Conservation (phyloP, 345 rosid species). For the Conringia planisiliqua region DNA sequence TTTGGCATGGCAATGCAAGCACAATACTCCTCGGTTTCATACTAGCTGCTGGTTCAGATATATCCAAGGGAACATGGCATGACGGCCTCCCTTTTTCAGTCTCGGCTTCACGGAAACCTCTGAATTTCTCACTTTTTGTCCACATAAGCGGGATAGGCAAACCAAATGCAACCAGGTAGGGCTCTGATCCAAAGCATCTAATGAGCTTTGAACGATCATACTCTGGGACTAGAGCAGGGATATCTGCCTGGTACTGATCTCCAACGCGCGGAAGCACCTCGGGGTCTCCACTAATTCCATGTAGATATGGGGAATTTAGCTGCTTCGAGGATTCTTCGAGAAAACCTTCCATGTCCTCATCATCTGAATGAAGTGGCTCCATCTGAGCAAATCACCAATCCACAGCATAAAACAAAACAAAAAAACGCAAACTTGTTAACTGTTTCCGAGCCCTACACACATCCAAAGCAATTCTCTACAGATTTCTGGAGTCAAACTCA, state of each 20-base stretch:
- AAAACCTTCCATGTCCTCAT: slow-evolving; percentile 37
- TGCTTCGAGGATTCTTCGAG: slow-evolving; percentile 35
- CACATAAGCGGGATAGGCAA: slow-evolving; percentile 56
- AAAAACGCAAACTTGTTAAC: neutral
- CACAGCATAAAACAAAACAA: neutral
- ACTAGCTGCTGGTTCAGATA: slow-evolving; percentile 1
- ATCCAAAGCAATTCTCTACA: neutral
- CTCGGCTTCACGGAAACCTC: slow-evolving; percentile 36
- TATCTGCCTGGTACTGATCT: slow-evolving; percentile 51
- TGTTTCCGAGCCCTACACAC: neutral
- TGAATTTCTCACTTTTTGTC: slow-evolving; percentile 42
- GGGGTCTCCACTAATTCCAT: slow-evolving; percentile 45
- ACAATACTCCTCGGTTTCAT: slow-evolving; percentile 32
- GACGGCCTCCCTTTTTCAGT: neutral
- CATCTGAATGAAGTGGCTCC: slow-evolving; percentile 35
- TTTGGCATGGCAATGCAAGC: slow-evolving; percentile 32
- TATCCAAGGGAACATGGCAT: neutral
- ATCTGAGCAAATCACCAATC: slow-evolving; percentile 31
- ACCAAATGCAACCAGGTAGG: slow-evolving; percentile 21
- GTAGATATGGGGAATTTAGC: slow-evolving; percentile 27
- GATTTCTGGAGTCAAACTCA: neutral
- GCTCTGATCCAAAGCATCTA: slow-evolving; percentile 13
- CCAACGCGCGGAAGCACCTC: slow-evolving; percentile 54
- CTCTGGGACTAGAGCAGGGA: slow-evolving; percentile 38
- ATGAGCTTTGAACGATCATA: slow-evolving; percentile 30